Conservation (phyloP, 2,329 filamentous ascomycete genomes). For the Pseudogymnoascus sp. region DNA sequence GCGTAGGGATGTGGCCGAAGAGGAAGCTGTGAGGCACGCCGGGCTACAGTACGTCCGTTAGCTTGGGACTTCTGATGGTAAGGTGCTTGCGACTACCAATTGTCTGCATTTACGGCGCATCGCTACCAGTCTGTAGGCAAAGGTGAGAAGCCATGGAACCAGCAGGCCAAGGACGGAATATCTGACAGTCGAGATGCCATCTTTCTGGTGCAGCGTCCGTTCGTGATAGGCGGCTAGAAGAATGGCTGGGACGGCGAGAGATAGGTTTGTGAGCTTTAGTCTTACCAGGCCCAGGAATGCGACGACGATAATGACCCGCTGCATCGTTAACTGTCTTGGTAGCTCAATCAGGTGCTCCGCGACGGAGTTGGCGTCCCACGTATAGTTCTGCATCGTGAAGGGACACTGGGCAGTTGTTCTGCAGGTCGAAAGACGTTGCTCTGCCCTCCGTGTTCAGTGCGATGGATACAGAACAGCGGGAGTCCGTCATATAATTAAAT, state of each 20-base stretch:
- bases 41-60: neutral
- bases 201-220: neutral
- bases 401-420: neutral
- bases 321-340: neutral
- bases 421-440: neutral
- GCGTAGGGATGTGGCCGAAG: neutral
- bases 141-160: slow-evolving; percentile 10
- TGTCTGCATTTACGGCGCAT: neutral
- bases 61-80: neutral
- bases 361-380: neutral
- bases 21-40: slow-evolving; percentile 7
- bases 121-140: neutral
- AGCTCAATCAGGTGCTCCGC: neutral
- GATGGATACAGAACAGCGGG: too few species aligned
- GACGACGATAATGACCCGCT: neutral
- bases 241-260: neutral
- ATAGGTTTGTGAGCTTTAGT: neutral
- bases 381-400: neutral
- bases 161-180: slow-evolving; percentile 5
- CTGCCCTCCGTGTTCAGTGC: neutral
- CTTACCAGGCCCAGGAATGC: neutral
- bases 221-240: neutral
- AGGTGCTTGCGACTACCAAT: neutral
- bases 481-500: neutral
- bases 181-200: slow-evolving; percentile 3